Evolutionary conservation across 176 grass and related monocot genomes (phyloP), one percentile per base, ranked within the genome.

Genomic region (Oryza rufipogon): DNA sequence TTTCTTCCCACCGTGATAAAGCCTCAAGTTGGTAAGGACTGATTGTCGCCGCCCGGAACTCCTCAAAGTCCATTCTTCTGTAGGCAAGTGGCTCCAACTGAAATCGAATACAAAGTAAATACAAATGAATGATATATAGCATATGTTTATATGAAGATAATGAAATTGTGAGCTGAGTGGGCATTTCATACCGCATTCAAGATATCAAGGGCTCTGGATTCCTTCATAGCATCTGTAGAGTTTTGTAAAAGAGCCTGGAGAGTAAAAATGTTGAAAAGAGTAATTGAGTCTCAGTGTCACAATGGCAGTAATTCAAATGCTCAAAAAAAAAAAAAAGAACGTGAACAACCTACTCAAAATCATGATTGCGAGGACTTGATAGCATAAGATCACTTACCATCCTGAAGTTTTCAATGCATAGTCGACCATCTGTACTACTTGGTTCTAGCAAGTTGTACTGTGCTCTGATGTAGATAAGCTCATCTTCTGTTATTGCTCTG

Each of bases 21-120:
- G 97, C 93, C 79, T 99, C 97, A 17, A 99, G 91, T 75, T 99
- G 97, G 84, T 99, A 99, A 74, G 93, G 93, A 75, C 91, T 96
- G 70, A 96, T 94, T 78, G 91, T 92, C 8, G 97, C 97, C 17
- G 84, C 93, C 54, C 90, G 46, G 74, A 99, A 99, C 81, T 99
- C 97, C 54, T 96, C 97, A 56, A 96, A 99, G 74, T 99, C 90
- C 97, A 99, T 99, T 77, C 84, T 92, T 84, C 91, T 89, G 81
- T 99, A 94, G 7, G 93, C 85, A n/a, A 99, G 93, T 73, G 93
- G 93, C 86, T 99, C 97, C 91, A 99, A 79, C 97, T 99, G 86
- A 85, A 81, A 77, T 38, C 51, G 63, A 90, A 78, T 89, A 74
- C 61, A 84, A 67, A 11, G 61, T 73, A 71, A 89, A 83, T 74